Evolutionary conservation across 768 basidiomycete genomes (phyloP).

Genomic region (Cystobasidium ongulense): DNA sequence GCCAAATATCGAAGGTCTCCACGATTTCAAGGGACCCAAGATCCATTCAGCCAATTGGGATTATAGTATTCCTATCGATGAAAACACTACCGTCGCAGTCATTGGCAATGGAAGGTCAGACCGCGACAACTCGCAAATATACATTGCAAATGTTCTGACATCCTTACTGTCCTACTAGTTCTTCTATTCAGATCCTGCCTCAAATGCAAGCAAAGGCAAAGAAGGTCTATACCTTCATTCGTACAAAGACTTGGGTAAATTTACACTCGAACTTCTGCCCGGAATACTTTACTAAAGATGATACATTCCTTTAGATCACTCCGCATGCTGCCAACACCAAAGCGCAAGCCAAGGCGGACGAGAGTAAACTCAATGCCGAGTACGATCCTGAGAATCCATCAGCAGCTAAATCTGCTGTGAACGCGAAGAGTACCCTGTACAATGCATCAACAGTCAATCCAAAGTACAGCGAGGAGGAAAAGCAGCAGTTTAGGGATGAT

Average conservation of each 20-base stretch:
- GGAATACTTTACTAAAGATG: neutral
- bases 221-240: neutral
- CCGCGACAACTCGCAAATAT: neutral
- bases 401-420: neutral
- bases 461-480: neutral
- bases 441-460: neutral
- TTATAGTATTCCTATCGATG: conserved; percentile 35
- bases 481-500: conserved; percentile 7
- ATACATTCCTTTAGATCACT: neutral
- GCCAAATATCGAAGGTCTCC: conserved; percentile 58
- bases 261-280: conserved; percentile 15
- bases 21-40: conserved; percentile 54
- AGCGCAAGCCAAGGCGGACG: neutral
- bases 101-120: conserved; percentile 34
- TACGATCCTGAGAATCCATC: neutral
- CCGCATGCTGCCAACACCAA: neutral
- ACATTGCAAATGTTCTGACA: neutral
- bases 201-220: conserved; percentile 26
- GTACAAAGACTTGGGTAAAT: neutral
- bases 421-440: neutral
- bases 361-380: neutral
- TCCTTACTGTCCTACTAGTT: neutral
- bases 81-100: conserved; percentile 40
- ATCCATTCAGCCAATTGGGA: conserved; percentile 61
- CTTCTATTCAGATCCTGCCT: conserved; percentile 30